Evolutionary conservation across 192 early-diverging fungal species (phyloP), one percentile per base, ranked within the genome.

Genomic region (Coemansia sp.): DNA sequence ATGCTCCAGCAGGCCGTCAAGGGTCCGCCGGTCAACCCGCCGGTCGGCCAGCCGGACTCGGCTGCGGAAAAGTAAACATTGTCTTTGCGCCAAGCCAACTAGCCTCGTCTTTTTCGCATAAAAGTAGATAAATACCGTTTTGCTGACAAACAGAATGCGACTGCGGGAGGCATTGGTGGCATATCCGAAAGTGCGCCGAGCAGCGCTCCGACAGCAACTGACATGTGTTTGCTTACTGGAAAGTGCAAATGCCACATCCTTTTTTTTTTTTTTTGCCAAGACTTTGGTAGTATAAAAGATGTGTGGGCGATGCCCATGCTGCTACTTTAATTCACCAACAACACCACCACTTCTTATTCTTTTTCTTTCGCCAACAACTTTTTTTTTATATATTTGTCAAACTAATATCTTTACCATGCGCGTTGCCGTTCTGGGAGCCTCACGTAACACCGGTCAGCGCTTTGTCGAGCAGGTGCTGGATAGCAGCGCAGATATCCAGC

Each of bases 1-100:
- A 68, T 97, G 69, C 64, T 90, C 64, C 71, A 83, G 23, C 64
- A 78, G 58, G 62, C 42, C n/a, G 11, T 64, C 9, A 21, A 45
- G 19, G 69, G 69, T 9, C 62, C 48, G 48, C 48, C 24, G 5
- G 42, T 18, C 28, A 50, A 16, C 25, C 51, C 22, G 30, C 53
- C 43, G 8, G 22, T 35, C 35, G 44, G 46, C 53, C 10, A 12
- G 53, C 32, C 12, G 25, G 22, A n/a, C 22, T 24, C 32, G 9
- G 12, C 22, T 5, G 11, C 54, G 11, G 24, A 6, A 23, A 51
- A 29, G 1, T 12, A 51, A 28, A 23, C 48, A 27, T 29, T 8
- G 45, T 46, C 7, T 47, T 47, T 48, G 2, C n/a, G 38, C 38
- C 38, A n/a, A n/a, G n/a, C n/a, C n/a, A n/a, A n/a, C 30, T 31